A percentile compares a stretch with the other conserved stretches of the same genome.
Evolutionary conservation across 2,329 filamentous ascomycete genomes (phyloP).

Genomic region (Apiospora sp.): DNA sequence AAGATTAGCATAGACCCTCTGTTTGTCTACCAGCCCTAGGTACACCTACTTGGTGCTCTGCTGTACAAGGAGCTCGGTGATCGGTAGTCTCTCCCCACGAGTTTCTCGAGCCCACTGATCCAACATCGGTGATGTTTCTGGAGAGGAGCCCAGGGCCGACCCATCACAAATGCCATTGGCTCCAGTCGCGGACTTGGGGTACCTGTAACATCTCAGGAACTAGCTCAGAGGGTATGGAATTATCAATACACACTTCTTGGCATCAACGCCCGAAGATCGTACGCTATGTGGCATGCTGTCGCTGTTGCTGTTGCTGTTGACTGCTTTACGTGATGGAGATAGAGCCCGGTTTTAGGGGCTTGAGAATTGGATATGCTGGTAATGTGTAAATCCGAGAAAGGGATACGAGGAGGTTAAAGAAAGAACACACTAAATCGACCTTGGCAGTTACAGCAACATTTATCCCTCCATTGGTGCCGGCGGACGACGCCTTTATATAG

Average conservation of each 20-base stretch:
- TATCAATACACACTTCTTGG: constrained; percentile 18
- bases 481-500: constrained; percentile 5
- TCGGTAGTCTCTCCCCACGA: constrained; percentile 20
- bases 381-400: background rate
- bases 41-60: constrained; percentile 17
- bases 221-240: background rate
- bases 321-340: background rate
- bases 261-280: background rate
- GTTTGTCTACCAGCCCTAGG: background rate
- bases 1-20: background rate
- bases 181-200: background rate
- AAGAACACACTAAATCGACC: background rate
- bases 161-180: background rate
- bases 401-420: background rate
- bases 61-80: constrained; percentile 25
- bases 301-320: background rate
- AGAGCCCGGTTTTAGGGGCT: background rate
- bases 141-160: background rate
- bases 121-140: constrained; percentile 24
- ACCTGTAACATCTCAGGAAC: background rate
- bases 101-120: constrained; percentile 22
- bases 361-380: background rate
- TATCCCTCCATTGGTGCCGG: background rate
- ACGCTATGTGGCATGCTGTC: constrained; percentile 10
- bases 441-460: background rate